Evolutionary conservation across 768 basidiomycete species (phyloP).

Genomic region (Pseudohyphozyma bogoriensis): DNA sequence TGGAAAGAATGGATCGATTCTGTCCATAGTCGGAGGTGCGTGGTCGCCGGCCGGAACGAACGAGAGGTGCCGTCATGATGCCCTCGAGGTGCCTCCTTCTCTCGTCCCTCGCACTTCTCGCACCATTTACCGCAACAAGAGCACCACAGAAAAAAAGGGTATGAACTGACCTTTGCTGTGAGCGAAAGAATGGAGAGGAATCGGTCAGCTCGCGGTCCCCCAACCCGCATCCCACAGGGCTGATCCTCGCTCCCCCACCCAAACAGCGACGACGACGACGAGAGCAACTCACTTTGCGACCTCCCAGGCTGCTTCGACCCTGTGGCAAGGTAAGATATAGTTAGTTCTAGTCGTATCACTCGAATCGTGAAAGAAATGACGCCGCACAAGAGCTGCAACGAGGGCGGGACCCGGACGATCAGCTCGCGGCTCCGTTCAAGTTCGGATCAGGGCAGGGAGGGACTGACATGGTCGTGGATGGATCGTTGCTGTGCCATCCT

Average conservation of each 20-base stretch:
- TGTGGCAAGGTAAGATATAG: background rate
- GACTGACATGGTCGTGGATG: slow-evolving; percentile 2
- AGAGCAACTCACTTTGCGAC: slow-evolving; percentile 4
- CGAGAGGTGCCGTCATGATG: too few species aligned
- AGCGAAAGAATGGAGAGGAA: background rate
- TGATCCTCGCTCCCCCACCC: background rate
- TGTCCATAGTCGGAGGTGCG: too few species aligned
- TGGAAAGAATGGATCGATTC: background rate
- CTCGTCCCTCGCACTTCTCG: background rate
- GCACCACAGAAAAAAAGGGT: background rate
- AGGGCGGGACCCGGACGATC: background rate
- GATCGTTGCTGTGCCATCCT: background rate
- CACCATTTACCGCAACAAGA: background rate
- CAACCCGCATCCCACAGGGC: background rate
- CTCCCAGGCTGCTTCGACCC: slow-evolving; percentile 26
- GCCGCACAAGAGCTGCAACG: background rate
- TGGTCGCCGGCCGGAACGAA: too few species aligned
- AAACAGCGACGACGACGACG: background rate
- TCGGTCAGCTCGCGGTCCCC: background rate
- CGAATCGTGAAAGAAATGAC: too few species aligned
- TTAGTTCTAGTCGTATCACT: too few species aligned
- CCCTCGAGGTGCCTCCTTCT: too few species aligned
- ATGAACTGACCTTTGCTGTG: slow-evolving; percentile 13
- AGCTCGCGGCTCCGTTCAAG: background rate
- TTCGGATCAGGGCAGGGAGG: background rate